Conservation (phyloP, 2,329 filamentous ascomycete species). For the Trichoderma sp. region DNA sequence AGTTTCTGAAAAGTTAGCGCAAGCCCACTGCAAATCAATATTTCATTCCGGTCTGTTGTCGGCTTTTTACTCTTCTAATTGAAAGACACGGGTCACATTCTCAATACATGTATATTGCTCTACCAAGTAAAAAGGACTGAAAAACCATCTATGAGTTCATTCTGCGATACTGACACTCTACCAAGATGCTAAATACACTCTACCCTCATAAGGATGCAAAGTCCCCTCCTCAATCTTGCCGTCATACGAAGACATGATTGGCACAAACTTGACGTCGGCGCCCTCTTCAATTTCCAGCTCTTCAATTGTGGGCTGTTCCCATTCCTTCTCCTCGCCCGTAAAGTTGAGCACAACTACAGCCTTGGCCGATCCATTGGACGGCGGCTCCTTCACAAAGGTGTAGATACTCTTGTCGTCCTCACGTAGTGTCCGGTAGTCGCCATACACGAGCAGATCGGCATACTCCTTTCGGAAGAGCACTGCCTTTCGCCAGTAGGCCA, state of each 20-base stretch:
- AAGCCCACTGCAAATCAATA: neutral
- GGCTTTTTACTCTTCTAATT: neutral
- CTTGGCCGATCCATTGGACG: conserved; percentile 23
- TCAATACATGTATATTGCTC: neutral
- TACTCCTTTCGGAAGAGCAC: conserved; percentile 32
- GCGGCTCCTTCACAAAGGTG: conserved; percentile 32
- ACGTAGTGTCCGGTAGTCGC: conserved; percentile 31
- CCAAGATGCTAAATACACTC: conserved; percentile 28
- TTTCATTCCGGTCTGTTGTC: neutral
- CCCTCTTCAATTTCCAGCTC: conserved; percentile 26
- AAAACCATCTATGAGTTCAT: neutral
- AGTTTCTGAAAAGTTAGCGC: neutral
- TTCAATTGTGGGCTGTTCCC: conserved; percentile 22
- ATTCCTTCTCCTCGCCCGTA: conserved; percentile 28
- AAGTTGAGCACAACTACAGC: conserved; percentile 35
- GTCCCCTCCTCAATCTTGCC: conserved; percentile 22
- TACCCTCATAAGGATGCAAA: conserved; percentile 32
- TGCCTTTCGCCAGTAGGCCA: conserved; percentile 34
- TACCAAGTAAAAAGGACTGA: neutral
- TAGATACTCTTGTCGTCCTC: conserved; percentile 27
- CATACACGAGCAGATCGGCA: conserved; percentile 34
- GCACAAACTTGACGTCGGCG: conserved; percentile 23
- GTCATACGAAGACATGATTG: conserved; percentile 29
- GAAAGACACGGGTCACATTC: neutral
- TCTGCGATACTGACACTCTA: neutral